A percentile compares a stretch with the other conserved stretches of the same genome.
Conservation (phyloP, 768 basidiomycete species). For the Macrolepiota dolichaula region DNA sequence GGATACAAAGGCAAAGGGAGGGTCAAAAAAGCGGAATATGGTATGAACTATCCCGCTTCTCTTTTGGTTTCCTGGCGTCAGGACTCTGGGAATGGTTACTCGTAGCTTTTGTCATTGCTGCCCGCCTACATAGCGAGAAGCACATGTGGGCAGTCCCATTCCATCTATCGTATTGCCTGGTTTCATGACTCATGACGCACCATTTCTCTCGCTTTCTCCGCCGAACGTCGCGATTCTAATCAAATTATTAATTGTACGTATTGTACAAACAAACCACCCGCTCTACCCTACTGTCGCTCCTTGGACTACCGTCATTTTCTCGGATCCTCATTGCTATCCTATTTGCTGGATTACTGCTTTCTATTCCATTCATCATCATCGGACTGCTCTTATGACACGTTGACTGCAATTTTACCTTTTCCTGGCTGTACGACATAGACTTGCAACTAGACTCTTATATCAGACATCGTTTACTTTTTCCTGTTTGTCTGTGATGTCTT, state of each 20-base stretch:
- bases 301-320: background rate
- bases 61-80: background rate
- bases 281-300: background rate
- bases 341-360: background rate
- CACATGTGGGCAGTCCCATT: background rate
- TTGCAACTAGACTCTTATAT: background rate
- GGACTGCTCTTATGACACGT: background rate
- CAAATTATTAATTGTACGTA: slow-evolving; percentile 10
- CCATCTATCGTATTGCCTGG: background rate
- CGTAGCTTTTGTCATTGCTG: background rate
- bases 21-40: background rate
- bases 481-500: background rate
- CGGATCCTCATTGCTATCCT: background rate
- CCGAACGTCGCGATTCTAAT: slow-evolving; percentile 1
- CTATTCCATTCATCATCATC: background rate
- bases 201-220: background rate
- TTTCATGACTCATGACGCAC: slow-evolving; percentile 6
- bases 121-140: background rate
- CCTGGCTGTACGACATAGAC: slow-evolving; percentile 14
- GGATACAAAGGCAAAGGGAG: background rate
- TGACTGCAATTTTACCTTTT: background rate
- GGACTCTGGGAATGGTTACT: slow-evolving; percentile 1
- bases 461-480: background rate
- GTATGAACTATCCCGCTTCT: background rate
- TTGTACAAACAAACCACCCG: slow-evolving; percentile 7